A percentile compares a stretch with the other conserved stretches of the same genome.
These are phyloP conservation scores for Saturnispora galanensis DNA, from an alignment of 805 yeast genomes.

Conservation along the genomic window DNA sequence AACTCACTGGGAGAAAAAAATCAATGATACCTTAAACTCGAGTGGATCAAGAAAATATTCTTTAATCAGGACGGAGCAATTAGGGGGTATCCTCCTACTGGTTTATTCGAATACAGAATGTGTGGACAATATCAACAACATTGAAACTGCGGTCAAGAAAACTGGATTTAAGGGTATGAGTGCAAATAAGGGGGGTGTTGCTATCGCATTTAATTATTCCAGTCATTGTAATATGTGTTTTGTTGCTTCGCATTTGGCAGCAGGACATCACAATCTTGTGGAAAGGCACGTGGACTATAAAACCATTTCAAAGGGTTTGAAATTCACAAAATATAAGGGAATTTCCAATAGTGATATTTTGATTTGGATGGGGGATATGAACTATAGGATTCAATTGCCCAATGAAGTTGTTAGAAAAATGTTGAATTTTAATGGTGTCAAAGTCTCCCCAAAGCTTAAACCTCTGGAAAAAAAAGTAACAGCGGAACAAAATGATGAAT, in stretches of 20 bases:
- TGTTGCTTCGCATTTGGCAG: conserved; percentile 84
- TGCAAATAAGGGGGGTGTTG: conserved; percentile 51
- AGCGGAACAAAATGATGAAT: neutral
- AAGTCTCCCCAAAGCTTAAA: neutral
- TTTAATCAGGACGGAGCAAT: conserved; percentile 63
- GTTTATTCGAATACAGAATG: conserved; percentile 53
- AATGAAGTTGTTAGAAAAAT: conserved; percentile 56
- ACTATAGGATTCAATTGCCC: conserved; percentile 66
- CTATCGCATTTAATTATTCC: conserved; percentile 43
- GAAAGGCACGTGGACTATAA: conserved; percentile 85
- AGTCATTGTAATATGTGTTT: conserved; percentile 61
- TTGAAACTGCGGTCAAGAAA: conserved; percentile 70
- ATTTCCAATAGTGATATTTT: conserved; percentile 74
- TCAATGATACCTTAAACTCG: conserved; percentile 37
- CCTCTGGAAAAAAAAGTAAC: neutral
- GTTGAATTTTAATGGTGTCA: conserved; percentile 8
- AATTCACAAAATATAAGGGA: conserved; percentile 48
- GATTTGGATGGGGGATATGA: conserved; percentile 91
- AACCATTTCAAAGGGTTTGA: conserved; percentile 58
- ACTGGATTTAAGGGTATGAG: conserved; percentile 94
- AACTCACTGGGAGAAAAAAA: conserved; percentile 54
- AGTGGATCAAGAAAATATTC: conserved; percentile 27
- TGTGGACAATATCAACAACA: conserved; percentile 41
- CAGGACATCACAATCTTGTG: conserved; percentile 71
- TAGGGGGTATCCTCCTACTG: conserved; percentile 75